These are phyloP conservation scores for Cicer pinnatifidum DNA, from an alignment of 306 rosid species.

Conservation along the genomic window DNA sequence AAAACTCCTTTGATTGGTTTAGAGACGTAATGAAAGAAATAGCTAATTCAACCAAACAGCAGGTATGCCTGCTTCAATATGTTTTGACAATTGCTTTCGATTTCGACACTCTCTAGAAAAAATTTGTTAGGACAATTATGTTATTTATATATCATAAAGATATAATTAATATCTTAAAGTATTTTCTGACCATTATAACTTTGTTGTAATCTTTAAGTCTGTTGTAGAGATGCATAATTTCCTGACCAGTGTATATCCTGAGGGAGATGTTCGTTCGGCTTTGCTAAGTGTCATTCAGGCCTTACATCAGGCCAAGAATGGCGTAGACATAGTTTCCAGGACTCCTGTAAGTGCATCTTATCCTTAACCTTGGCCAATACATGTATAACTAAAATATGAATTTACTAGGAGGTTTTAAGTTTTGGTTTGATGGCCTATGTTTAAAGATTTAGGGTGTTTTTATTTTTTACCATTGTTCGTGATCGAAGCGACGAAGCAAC, in stretches of 20 bases:
- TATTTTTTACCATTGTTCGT: no score
- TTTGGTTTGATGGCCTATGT: no score
- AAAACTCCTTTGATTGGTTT: constrained; percentile 92
- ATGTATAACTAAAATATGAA: background rate
- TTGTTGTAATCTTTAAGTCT: constrained; percentile 51
- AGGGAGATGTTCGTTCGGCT: constrained; percentile 77
- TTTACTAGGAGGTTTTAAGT: no score
- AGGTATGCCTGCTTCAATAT: constrained; percentile 48
- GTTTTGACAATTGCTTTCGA: no score
- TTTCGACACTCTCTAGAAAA: no score
- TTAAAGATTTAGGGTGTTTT: no score
- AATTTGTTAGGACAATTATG: background rate
- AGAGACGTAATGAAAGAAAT: constrained; percentile 75
- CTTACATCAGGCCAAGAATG: constrained; percentile 69
- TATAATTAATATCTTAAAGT: constrained; percentile 30
- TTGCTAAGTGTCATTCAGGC: constrained; percentile 71
- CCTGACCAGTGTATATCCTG: constrained; percentile 74
- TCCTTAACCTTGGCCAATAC: constrained; percentile 35
- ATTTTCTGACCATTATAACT: constrained; percentile 44
- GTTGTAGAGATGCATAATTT: constrained; percentile 80
- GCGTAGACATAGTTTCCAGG: constrained; percentile 68
- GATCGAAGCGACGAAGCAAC: no score
- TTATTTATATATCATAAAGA: background rate
- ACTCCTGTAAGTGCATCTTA: constrained; percentile 66
- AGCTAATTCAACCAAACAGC: constrained; percentile 56